These are phyloP conservation scores for Aspergillus luchuensis DNA, from an alignment of 2,329 filamentous ascomycete species.

Conservation along the genomic window DNA sequence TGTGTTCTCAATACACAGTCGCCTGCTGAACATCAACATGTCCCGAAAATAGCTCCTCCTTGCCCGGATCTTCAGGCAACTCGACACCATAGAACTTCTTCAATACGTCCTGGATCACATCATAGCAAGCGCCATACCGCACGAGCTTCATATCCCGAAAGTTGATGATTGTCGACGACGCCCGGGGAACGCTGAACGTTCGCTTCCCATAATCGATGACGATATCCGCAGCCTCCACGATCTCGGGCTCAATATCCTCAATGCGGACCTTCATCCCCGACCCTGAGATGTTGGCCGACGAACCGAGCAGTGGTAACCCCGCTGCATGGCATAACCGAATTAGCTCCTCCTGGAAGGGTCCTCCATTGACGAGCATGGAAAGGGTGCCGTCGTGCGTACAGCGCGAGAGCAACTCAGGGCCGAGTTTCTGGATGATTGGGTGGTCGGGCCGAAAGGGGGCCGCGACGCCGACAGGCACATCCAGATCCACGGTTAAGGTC, in stretches of 20 bases:
- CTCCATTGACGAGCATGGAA: slow-evolving; percentile 31
- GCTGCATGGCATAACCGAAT: slow-evolving; percentile 23
- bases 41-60: slow-evolving; percentile 16
- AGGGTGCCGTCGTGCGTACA: slow-evolving; percentile 28
- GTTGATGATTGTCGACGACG: slow-evolving; percentile 34
- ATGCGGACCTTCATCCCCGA: slow-evolving; percentile 28
- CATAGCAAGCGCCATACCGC: slow-evolving; percentile 30
- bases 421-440: slow-evolving; percentile 24
- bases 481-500: slow-evolving; percentile 27
- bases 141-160: slow-evolving; percentile 28
- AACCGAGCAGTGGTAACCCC: slow-evolving; percentile 29
- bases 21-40: slow-evolving; percentile 11
- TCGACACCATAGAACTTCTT: slow-evolving; percentile 22
- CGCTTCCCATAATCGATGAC: slow-evolving; percentile 36
- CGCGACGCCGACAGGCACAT: slow-evolving; percentile 30
- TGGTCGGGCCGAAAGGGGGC: slow-evolving; percentile 27
- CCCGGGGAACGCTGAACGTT: slow-evolving; percentile 27
- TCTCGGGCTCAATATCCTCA: slow-evolving; percentile 35
- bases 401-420: slow-evolving; percentile 13
- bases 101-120: slow-evolving; percentile 31
- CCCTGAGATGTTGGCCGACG: slow-evolving; percentile 36
- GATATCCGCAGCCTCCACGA: slow-evolving; percentile 31
- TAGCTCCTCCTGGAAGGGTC: slow-evolving; percentile 31
- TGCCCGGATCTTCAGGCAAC: slow-evolving; percentile 24
- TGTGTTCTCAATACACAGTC: not conserved